These are phyloP conservation scores for Diaporthe velutina DNA, from an alignment of 2,329 filamentous ascomycete genomes.

Conservation along the genomic window DNA sequence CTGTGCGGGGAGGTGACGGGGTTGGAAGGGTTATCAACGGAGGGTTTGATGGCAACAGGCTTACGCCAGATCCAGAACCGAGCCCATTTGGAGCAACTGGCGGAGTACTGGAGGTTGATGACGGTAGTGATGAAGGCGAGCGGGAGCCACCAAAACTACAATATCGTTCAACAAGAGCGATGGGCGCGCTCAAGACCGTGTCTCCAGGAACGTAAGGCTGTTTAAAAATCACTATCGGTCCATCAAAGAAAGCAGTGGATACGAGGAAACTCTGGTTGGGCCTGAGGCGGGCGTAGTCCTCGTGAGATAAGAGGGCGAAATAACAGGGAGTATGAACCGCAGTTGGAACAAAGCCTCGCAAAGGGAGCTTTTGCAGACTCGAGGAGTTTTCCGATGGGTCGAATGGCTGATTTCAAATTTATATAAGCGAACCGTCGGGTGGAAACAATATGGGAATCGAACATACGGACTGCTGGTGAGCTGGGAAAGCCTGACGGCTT, in stretches of 20 bases:
- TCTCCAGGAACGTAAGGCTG: conserved; percentile 2
- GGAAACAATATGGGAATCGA: not conserved
- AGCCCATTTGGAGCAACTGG: conserved; percentile 25
- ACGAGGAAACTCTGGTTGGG: not conserved
- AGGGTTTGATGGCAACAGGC: not conserved
- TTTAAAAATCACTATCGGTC: not conserved
- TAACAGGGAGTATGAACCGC: not conserved
- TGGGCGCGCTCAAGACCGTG: conserved; percentile 39
- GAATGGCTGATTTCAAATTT: not conserved
- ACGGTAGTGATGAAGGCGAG: conserved; percentile 53
- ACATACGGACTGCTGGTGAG: not conserved
- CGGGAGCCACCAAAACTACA: conserved; percentile 53
- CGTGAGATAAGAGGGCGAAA: not conserved
- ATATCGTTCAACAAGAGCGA: conserved; percentile 57
- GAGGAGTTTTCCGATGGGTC: not conserved
- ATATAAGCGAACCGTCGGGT: not conserved
- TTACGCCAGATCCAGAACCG: conserved; percentile 24
- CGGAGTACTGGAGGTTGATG: conserved; percentile 54
- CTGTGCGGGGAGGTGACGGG: not conserved
- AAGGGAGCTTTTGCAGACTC: not conserved
- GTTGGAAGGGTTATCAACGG: not conserved
- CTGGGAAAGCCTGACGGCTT: not conserved
- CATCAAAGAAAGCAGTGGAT: not conserved
- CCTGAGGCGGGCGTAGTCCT: not conserved
- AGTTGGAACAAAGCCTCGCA: not conserved